phyloP scores from a whole-genome alignment of 2,329 filamentous ascomycete genomes.

The Rugonectria rugulosa region DNA sequence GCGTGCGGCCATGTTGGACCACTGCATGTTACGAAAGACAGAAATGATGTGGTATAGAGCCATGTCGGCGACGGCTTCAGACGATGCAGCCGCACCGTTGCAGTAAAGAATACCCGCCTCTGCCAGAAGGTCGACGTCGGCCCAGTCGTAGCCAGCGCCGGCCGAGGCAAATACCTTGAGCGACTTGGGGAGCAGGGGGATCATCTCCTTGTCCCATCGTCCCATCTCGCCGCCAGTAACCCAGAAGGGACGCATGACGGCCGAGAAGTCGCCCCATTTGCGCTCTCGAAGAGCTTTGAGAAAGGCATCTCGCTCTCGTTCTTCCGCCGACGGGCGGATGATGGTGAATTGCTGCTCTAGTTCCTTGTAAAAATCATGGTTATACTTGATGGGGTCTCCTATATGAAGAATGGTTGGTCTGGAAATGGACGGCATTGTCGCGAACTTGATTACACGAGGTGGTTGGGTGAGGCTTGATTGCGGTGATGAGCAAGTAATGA shows the following conservation, averaged over 20 bases:
- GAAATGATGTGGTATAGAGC: constrained; percentile 66
- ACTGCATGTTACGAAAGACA: constrained; percentile 64
- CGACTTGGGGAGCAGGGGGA: constrained; percentile 59
- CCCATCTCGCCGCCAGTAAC: constrained; percentile 72
- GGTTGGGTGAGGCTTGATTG: no score
- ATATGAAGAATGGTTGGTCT: constrained; percentile 44
- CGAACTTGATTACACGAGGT: no score
- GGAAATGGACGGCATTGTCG: no score
- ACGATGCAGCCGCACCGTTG: constrained; percentile 66
- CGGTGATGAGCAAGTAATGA: no score
- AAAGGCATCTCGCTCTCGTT: constrained; percentile 48
- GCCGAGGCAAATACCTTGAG: constrained; percentile 66
- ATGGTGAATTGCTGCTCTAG: constrained; percentile 43
- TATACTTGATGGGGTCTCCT: constrained; percentile 43
- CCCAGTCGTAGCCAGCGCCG: constrained; percentile 71
- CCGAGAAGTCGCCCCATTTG: constrained; percentile 52
- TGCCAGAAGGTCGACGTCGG: constrained; percentile 54
- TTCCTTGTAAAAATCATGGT: constrained; percentile 39
- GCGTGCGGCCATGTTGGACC: constrained; percentile 60
- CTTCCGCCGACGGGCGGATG: constrained; percentile 46
- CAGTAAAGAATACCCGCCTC: constrained; percentile 62
- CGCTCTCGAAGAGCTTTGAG: constrained; percentile 46
- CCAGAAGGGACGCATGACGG: constrained; percentile 67
- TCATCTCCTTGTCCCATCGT: constrained; percentile 66
- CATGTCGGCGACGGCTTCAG: constrained; percentile 68